Conservation (phyloP, 2,329 filamentous ascomycete species). For the Monosporascus sp. region DNA sequence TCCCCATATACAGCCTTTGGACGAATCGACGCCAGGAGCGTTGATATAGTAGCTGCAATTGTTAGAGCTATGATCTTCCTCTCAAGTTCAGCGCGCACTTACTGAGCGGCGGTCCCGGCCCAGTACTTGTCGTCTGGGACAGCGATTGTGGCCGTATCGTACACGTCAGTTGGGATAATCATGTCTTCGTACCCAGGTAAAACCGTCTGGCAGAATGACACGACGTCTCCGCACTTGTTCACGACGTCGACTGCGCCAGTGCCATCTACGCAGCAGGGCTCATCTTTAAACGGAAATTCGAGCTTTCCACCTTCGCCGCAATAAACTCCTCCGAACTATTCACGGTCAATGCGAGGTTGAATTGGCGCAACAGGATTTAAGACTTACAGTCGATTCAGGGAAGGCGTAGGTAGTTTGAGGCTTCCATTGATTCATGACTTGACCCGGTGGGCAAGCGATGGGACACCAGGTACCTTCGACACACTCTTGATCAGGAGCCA, state of each 20-base stretch:
- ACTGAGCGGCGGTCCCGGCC: constrained; percentile 70
- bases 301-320: constrained; percentile 63
- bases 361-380: not conserved
- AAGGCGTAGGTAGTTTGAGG: constrained; percentile 63
- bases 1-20: constrained; percentile 68
- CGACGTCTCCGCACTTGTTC: constrained; percentile 57
- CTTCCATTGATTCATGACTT: constrained; percentile 77
- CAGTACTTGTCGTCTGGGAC: constrained; percentile 68
- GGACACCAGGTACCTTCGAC: constrained; percentile 66
- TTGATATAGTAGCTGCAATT: constrained; percentile 67
- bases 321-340: constrained; percentile 66
- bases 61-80: constrained; percentile 8
- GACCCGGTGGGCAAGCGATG: constrained; percentile 68
- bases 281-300: constrained; percentile 62
- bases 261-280: constrained; percentile 66
- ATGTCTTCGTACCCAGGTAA: constrained; percentile 76
- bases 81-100: constrained; percentile 31
- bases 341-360: constrained; percentile 7
- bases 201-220: constrained; percentile 76
- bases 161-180: constrained; percentile 71
- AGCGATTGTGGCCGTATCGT: constrained; percentile 53
- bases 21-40: constrained; percentile 56
- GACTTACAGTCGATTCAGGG: constrained; percentile 65
- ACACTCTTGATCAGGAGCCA: constrained; percentile 71
- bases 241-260: constrained; percentile 59